Conservation (phyloP, 2,329 filamentous ascomycete genomes). For the Colletotrichum nymphaeae region DNA sequence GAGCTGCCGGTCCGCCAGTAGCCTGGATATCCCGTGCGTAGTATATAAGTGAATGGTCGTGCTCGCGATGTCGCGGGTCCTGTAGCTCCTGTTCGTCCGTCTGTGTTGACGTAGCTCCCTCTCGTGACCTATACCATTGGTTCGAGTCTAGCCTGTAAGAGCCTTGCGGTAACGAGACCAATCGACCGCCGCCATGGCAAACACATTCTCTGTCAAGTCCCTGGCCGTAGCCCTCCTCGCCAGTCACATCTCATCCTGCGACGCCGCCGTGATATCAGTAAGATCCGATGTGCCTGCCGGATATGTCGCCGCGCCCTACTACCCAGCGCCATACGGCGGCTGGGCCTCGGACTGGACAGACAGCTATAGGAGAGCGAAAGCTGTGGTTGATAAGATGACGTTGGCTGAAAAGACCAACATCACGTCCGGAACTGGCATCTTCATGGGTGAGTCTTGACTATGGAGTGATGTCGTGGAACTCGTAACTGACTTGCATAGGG, state of each 20-base stretch:
- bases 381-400: conserved; percentile 79
- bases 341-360: conserved; percentile 76
- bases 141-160: background rate
- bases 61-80: background rate
- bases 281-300: conserved; percentile 31
- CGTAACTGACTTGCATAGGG: conserved; percentile 37
- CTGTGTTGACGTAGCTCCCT: background rate
- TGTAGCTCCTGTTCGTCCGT: background rate
- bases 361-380: conserved; percentile 76
- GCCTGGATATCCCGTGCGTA: background rate
- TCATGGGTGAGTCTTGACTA: conserved; percentile 66
- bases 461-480: background rate
- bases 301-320: conserved; percentile 70
- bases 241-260: conserved; percentile 11
- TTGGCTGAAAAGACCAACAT: conserved; percentile 85
- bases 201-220: conserved; percentile 14
- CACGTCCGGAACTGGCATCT: conserved; percentile 76
- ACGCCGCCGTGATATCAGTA: conserved; percentile 17
- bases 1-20: background rate
- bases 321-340: conserved; percentile 78
- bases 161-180: background rate
- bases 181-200: conserved; percentile 1
- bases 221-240: conserved; percentile 25
- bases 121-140: background rate
- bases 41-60: background rate